A percentile compares a stretch with the other conserved stretches of the same genome.
Conservation (phyloP, 192 early-diverging fungal genomes). For the Coemansia sp. region DNA sequence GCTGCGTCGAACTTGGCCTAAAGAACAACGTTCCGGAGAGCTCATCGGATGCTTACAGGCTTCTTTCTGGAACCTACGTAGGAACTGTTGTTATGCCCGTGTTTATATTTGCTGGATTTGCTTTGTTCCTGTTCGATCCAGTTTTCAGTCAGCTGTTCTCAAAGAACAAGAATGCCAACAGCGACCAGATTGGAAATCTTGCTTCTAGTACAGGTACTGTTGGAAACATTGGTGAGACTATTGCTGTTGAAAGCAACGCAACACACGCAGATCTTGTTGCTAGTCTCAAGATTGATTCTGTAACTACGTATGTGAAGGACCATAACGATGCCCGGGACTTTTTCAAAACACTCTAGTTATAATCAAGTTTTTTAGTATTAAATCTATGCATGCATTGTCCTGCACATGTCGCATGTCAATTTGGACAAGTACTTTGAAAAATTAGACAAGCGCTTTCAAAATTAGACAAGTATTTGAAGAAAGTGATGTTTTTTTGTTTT, state of each 20-base stretch:
- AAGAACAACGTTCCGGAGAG: neutral
- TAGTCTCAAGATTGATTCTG: neutral
- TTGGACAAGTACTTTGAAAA: too few relatives aligned
- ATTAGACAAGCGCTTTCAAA: too few relatives aligned
- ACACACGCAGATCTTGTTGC: neutral
- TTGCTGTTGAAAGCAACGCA: neutral
- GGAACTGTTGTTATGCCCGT: neutral
- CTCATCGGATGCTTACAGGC: neutral
- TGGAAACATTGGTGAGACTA: neutral
- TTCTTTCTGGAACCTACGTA: neutral
- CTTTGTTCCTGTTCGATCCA: neutral
- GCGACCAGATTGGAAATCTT: neutral
- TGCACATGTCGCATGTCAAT: neutral
- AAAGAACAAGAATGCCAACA: neutral
- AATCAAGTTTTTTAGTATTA: neutral
- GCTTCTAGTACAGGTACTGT: neutral
- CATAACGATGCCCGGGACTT: slow-evolving; percentile 2
- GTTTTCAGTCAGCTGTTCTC: slow-evolving; percentile 9
- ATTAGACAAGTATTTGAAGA: too few relatives aligned
- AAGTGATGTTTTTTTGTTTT: too few relatives aligned
- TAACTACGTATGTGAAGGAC: neutral
- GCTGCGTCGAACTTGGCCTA: neutral
- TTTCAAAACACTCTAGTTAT: neutral
- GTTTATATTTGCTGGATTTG: neutral
- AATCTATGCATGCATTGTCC: neutral